Evolutionary conservation across 2,329 filamentous ascomycete genomes (phyloP), one percentile per base, ranked within the genome.

Genomic region (Pseudogymnoascus sp.): DNA sequence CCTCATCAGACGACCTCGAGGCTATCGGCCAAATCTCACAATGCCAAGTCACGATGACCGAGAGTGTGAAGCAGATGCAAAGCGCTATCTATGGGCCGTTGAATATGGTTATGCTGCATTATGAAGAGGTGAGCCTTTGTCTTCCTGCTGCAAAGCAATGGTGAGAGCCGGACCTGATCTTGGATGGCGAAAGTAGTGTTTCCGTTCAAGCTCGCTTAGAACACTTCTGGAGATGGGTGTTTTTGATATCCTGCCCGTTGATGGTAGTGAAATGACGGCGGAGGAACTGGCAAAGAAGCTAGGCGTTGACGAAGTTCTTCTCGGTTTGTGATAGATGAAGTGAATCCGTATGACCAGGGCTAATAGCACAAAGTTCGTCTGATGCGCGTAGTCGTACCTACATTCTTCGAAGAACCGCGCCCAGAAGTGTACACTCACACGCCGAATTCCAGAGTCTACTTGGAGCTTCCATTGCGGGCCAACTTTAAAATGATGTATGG

Each of bases 371-470:
- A 28, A 70, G 68, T 69, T 52, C 67, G 69, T 22, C 62, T 68
- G 25, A 68, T 70, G 67, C 64, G 69, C 39, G 49, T 68, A 9
- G 62, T 64, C 12, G 58, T 63, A 8, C 62, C 63, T 14, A 63
- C 60, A 14, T 63, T 62, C 25, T 69, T 70, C 36, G 64, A 42
- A 9, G 69, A 71, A 49, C 36, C 62, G 5, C 61, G 62, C 12
- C 61, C 63, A 28, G 64, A 68, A 52, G 62, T 64, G 36, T 70
- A 71, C 60, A 60, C 61, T 5, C 69, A 71, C 60, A 69, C 67
- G 1, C 62, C 65, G 28, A 63, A 67, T 33, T 71, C 69, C 2
- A 36, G 62, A 45, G 60, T 64, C 6, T 71, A 67, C 39, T 23
- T 69, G 23, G 58, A 36, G 4, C 66, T 66, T 14, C 62, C 64